phyloP scores from a whole-genome alignment of 192 early-diverging fungal species.

The Mortierella claussenii region DNA sequence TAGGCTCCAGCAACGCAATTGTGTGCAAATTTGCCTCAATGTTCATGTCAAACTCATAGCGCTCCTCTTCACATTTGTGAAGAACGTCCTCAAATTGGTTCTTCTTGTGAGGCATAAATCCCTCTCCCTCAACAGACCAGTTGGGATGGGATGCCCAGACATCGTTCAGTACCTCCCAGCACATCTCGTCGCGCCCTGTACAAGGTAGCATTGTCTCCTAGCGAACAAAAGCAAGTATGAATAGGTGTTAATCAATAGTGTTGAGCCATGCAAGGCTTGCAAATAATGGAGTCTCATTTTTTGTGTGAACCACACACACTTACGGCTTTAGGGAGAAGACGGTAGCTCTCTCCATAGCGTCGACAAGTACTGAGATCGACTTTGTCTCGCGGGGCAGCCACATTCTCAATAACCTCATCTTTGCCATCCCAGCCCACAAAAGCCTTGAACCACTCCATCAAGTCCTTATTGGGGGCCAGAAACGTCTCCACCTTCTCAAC shows the following conservation, averaged over 20 bases:
- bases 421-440: conserved; percentile 87
- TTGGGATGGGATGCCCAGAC: conserved; percentile 94
- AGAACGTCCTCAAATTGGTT: conserved; percentile 94
- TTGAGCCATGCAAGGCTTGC: neutral
- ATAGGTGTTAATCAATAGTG: neutral
- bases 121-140: conserved; percentile 90
- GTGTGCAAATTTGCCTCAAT: conserved; percentile 93
- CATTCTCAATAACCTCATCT: conserved; percentile 72
- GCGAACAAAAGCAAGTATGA: neutral
- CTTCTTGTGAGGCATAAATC: conserved; percentile 92
- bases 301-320: conserved; percentile 13
- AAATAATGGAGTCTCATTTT: neutral
- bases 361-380: conserved; percentile 70
- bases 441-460: conserved; percentile 96
- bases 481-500: conserved; percentile 90
- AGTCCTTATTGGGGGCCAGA: conserved; percentile 81
- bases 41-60: conserved; percentile 94
- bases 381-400: conserved; percentile 67
- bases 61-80: conserved; percentile 95
- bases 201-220: conserved; percentile 72
- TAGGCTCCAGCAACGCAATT: conserved; percentile 91
- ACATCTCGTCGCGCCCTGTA: conserved; percentile 92
- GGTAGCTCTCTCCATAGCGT: conserved; percentile 79
- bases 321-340: conserved; percentile 72
- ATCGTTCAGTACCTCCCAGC: conserved; percentile 96